Percentiles rank a stretch among this genome's conserved stretches.
These are phyloP conservation scores for Anastatica hierochuntica DNA, from an alignment of 345 rosid genomes.

Conservation along the genomic window DNA sequence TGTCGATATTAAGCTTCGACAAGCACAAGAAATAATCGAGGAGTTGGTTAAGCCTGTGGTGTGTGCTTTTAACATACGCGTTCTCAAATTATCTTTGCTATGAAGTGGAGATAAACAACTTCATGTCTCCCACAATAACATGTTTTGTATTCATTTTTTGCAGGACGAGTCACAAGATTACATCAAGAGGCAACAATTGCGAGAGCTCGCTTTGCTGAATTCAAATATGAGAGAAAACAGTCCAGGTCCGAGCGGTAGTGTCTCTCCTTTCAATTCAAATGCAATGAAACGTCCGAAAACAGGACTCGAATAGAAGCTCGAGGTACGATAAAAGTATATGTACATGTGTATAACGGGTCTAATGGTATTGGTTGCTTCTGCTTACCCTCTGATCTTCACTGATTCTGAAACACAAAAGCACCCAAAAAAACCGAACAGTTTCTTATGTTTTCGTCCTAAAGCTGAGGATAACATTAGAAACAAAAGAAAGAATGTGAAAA, in stretches of 20 bases:
- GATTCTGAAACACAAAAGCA: slow-evolving; percentile 18
- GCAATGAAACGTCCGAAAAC: slow-evolving; percentile 97
- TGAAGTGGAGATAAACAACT: no score
- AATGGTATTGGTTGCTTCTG: slow-evolving; percentile 14
- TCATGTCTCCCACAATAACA: no score
- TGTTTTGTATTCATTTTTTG: no score
- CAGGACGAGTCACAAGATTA: slow-evolving; percentile 91
- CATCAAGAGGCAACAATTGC: slow-evolving; percentile 91
- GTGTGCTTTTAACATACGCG: slow-evolving; percentile 15
- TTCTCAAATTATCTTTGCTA: slow-evolving; percentile 4
- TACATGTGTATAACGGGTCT: slow-evolving; percentile 14
- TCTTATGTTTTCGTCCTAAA: no score
- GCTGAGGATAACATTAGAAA: no score
- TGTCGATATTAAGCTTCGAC: slow-evolving; percentile 52
- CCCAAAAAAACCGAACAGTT: slow-evolving; percentile 7
- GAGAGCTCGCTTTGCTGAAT: slow-evolving; percentile 87
- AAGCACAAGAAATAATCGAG: slow-evolving; percentile 73
- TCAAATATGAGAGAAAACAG: slow-evolving; percentile 92
- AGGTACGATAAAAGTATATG: background rate
- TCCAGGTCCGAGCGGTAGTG: slow-evolving; percentile 91
- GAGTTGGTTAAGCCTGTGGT: slow-evolving; percentile 96
- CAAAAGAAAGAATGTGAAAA: background rate
- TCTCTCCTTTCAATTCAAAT: slow-evolving; percentile 90
- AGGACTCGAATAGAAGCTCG: slow-evolving; percentile 64
- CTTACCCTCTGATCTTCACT: slow-evolving; percentile 16